These are phyloP conservation scores for Lipomyces kockii DNA, from an alignment of 805 yeast genomes.

Conservation along the genomic window DNA sequence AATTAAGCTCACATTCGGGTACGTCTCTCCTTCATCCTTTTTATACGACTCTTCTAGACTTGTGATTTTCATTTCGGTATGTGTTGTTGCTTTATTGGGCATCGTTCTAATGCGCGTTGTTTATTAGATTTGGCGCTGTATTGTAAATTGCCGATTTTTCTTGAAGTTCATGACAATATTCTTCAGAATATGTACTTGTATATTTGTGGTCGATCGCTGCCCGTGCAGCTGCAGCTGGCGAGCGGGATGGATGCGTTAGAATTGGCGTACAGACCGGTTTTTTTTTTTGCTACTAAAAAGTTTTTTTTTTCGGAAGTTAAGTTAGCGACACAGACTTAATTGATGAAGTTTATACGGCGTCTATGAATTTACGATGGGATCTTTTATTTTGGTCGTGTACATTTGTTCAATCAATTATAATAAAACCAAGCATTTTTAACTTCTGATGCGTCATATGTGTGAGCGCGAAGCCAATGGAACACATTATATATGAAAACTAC, in stretches of 20 bases:
- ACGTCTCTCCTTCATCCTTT: constrained; percentile 16
- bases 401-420: too few relatives aligned
- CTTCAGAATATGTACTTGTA: background rate
- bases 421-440: too few relatives aligned
- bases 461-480: too few relatives aligned
- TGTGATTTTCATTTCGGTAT: background rate
- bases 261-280: background rate
- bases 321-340: too few relatives aligned
- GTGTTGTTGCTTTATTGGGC: constrained; percentile 16
- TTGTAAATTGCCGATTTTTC: constrained; percentile 47
- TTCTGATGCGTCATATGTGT: background rate
- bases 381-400: too few relatives aligned
- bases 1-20: constrained; percentile 87
- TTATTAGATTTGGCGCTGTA: constrained; percentile 74
- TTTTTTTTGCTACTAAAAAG: too few relatives aligned
- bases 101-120: constrained; percentile 28
- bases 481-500: background rate
- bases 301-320: too few relatives aligned
- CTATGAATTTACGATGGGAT: too few relatives aligned
- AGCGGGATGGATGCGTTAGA: background rate
- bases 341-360: too few relatives aligned
- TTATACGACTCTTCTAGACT: background rate
- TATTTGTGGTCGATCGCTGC: background rate
- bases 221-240: background rate
- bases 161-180: background rate